A percentile compares a stretch with the other conserved stretches of the same genome.
Conservation (phyloP, 2,329 filamentous ascomycete genomes). For the Penicillium sp. region DNA sequence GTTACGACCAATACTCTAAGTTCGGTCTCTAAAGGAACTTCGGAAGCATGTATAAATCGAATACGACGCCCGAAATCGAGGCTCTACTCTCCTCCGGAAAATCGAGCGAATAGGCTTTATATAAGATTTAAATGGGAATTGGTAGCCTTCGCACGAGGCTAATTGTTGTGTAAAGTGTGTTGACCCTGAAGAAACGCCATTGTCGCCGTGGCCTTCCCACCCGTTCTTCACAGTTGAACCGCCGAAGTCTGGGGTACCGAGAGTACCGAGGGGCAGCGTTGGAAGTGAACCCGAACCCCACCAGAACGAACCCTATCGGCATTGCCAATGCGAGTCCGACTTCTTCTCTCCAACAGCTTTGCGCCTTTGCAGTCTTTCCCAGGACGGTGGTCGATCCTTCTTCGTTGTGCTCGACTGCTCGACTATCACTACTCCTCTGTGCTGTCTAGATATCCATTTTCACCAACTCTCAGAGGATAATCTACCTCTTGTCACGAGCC, state of each 20-base stretch:
- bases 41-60: too few relatives aligned
- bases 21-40: too few relatives aligned
- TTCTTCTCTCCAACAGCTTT: slow-evolving; percentile 8
- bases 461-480: slow-evolving; percentile 12
- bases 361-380: neutral
- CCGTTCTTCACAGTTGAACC: neutral
- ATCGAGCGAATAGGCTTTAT: too few relatives aligned
- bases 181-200: neutral
- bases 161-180: slow-evolving; percentile 5
- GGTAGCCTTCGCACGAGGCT: neutral
- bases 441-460: slow-evolving; percentile 1
- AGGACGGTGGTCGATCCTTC: slow-evolving; percentile 1
- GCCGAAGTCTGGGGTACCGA: slow-evolving; percentile 16
- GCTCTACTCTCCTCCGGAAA: too few relatives aligned
- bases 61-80: too few relatives aligned
- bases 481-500: slow-evolving; percentile 10
- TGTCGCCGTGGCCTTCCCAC: slow-evolving; percentile 11
- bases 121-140: slow-evolving; percentile 7
- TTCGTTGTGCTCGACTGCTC: neutral
- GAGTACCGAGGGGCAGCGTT: too few relatives aligned
- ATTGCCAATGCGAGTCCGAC: neutral
- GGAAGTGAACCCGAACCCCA: slow-evolving; percentile 15
- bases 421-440: neutral
- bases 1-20: too few relatives aligned
- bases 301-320: slow-evolving; percentile 18